Base-by-base conservation (phyloP, 805 yeast species). In the Schizosaccharomyces japonicus region DNA sequence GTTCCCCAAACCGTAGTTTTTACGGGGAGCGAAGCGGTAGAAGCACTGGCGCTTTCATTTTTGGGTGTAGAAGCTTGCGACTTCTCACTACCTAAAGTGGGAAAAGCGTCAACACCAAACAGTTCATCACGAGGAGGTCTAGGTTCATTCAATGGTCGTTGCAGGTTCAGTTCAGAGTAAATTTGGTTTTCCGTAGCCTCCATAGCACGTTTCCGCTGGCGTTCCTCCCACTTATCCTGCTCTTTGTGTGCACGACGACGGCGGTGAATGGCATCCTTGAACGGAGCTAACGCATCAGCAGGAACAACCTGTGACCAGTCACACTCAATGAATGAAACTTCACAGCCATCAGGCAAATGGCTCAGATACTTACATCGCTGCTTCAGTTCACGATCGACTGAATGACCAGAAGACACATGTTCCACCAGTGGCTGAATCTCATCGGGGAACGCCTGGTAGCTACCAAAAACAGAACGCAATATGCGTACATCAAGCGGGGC, bases 281-380 rank as follows among this genome's bases (percentile, higher is more conserved):
- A 79, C 26, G 58, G 56, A 2, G 63, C 61, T 50, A 62, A 64
- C 1, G 70, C 62, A 28, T 70, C 71, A 7, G 62, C 59, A 2
- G 72, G 69, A 5, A 71, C 55, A 30, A 57, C 48, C 11, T 56
- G 21, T 47, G 61, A 67, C 96, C 96, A 87, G 57, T 82, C 78
- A 47, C 94, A 71, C 55, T 90, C 96, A 48, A 90, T 58, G 52
- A 81, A 75, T 8, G 84, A 92, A 39, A 87, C 60, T 47, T 78
- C 80, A 0, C 94, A 78, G 1, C 95, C 95, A 27, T 73, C 58
- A 0, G 98, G 95, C 21, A 84, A 61, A 60, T 87, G 87, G 0
- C 80, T 69, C 49, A 90, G 62, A 58, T 80, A 83, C 59, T 83
- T 85, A 58, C 69, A 69, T 53, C 76, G 73, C 47, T 71, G 70